Conservation (phyloP, 2,329 filamentous ascomycete genomes). For the Apiospora marii region DNA sequence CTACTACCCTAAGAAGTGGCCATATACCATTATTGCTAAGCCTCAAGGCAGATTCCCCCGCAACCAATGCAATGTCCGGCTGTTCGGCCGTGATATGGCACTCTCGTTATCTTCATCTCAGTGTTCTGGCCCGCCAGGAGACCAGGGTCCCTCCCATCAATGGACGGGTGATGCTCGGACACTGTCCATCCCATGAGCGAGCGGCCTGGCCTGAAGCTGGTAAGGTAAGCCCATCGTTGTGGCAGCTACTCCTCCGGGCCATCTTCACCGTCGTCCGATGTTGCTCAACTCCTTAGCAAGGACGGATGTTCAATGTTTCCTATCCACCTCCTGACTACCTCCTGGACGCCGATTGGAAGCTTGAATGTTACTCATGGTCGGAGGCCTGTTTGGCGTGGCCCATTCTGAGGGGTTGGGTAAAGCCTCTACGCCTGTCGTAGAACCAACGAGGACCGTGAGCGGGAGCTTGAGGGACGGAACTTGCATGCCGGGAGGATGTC, state of each 20-base stretch:
- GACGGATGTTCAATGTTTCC: not conserved
- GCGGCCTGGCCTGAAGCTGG: not conserved
- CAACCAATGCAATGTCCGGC: conserved; percentile 7
- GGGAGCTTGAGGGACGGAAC: not conserved
- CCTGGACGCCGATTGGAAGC: not conserved
- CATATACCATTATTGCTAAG: not conserved
- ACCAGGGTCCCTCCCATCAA: not conserved
- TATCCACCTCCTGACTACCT: not conserved
- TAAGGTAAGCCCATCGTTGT: not conserved
- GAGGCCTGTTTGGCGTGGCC: not conserved
- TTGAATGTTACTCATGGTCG: not conserved
- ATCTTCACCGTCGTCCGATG: conserved; percentile 13
- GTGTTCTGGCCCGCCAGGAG: not conserved
- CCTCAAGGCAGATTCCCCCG: not conserved
- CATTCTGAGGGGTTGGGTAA: not conserved
- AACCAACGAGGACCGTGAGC: conserved; percentile 23
- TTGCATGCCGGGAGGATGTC: conserved; percentile 19
- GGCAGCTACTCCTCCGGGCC: not conserved
- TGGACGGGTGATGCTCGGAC: not conserved
- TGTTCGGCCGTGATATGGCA: not conserved
- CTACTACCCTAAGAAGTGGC: not conserved
- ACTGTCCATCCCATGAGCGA: not conserved
- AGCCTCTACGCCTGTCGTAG: not conserved
- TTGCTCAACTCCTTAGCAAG: not conserved
- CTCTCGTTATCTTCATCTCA: not conserved